Percentiles rank a stretch among this genome's conserved stretches.
Evolutionary conservation across 2,329 filamentous ascomycete species (phyloP).

Genomic region (Ascochyta viciae-villosae): DNA sequence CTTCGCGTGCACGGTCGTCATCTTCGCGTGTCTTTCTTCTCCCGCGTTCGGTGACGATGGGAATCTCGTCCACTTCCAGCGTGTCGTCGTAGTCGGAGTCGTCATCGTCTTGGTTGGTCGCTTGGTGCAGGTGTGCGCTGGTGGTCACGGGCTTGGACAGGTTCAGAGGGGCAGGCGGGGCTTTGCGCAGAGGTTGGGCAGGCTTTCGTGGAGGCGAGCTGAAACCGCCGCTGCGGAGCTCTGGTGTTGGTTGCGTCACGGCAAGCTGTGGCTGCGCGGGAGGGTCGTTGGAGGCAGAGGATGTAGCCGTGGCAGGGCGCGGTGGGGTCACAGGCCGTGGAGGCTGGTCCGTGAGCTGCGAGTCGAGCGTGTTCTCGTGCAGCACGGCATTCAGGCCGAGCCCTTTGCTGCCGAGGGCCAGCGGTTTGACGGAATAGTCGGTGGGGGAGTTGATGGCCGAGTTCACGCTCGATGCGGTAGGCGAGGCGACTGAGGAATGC

Average conservation of each 20-base stretch:
- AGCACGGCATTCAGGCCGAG: conserved; percentile 34
- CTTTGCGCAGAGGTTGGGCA: conserved; percentile 69
- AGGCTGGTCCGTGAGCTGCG: conserved; percentile 19
- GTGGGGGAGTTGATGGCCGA: conserved; percentile 43
- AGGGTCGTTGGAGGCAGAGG: conserved; percentile 15
- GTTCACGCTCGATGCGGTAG: conserved; percentile 30
- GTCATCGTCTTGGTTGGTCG: conserved; percentile 64
- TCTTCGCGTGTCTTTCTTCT: conserved; percentile 85
- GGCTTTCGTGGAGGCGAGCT: conserved; percentile 44
- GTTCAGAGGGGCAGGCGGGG: conserved; percentile 83
- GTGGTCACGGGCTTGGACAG: conserved; percentile 60
- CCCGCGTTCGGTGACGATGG: conserved; percentile 67
- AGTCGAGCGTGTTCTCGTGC: conserved; percentile 21
- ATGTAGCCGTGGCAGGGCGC: not conserved
- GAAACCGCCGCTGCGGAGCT: conserved; percentile 47
- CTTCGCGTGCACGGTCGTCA: conserved; percentile 80
- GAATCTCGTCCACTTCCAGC: conserved; percentile 71
- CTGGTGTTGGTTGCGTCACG: conserved; percentile 49
- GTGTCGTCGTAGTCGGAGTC: conserved; percentile 87
- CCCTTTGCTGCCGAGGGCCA: conserved; percentile 29
- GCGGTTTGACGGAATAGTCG: conserved; percentile 44
- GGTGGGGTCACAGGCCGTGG: conserved; percentile 22
- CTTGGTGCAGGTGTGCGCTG: conserved; percentile 54
- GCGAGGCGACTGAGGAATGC: conserved; percentile 28
- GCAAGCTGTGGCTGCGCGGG: conserved; percentile 46